A percentile compares a stretch with the other conserved stretches of the same genome.
phyloP scores from a whole-genome alignment of 768 basidiomycete species.

The Steccherinum ochraceum region DNA sequence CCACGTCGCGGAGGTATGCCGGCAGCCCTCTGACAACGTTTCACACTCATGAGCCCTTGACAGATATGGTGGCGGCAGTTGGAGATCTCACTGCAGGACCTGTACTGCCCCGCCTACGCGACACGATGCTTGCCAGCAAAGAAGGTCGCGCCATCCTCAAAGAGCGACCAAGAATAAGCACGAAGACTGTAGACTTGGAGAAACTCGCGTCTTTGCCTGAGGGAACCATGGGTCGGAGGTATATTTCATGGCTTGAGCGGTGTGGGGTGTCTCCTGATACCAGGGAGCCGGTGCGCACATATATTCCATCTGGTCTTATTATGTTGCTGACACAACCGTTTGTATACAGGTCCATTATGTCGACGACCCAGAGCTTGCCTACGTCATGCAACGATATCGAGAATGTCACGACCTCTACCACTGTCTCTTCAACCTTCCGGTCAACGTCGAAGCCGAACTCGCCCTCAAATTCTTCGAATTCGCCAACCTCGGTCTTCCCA shows the following conservation, averaged over 20 bases:
- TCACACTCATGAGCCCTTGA: constrained; percentile 2
- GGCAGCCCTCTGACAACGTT: too few species aligned
- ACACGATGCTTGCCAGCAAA: constrained; percentile 66
- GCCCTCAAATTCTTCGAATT: constrained; percentile 95
- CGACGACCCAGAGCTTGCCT: constrained; percentile 91
- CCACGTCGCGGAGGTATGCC: constrained; percentile 78
- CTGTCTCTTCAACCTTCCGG: constrained; percentile 81
- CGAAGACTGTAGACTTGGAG: constrained; percentile 67
- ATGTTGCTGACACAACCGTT: too few species aligned
- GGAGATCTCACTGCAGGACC: constrained; percentile 89
- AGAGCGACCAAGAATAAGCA: constrained; percentile 78
- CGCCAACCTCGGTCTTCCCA: constrained; percentile 84
- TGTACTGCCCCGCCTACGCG: constrained; percentile 68
- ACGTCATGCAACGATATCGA: constrained; percentile 96
- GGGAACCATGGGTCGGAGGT: constrained; percentile 81
- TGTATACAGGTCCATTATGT: constrained; percentile 80
- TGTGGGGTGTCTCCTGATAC: constrained; percentile 93
- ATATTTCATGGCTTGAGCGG: constrained; percentile 83
- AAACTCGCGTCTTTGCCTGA: constrained; percentile 60
- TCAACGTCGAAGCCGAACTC: constrained; percentile 86
- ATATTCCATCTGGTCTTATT: background rate
- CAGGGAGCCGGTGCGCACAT: constrained; percentile 68
- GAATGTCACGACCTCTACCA: constrained; percentile 99
- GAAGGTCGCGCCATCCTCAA: constrained; percentile 84
- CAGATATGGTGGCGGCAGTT: constrained; percentile 93